These are phyloP conservation scores for Bipolaris gigantea DNA, from an alignment of 2,329 filamentous ascomycete species.

Conservation along the genomic window DNA sequence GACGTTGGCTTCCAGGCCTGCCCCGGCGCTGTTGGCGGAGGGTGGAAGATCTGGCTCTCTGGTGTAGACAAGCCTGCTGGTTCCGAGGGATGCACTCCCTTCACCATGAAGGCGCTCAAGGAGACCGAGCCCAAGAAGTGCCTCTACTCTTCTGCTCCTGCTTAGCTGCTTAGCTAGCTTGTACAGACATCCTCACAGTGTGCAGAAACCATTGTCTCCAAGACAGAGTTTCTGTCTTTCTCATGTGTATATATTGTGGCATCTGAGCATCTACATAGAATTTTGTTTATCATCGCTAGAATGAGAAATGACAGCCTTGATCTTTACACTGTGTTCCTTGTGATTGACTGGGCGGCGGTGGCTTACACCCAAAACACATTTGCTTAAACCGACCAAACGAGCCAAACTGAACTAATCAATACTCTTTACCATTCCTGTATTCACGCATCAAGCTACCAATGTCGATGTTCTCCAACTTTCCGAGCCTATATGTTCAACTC, in stretches of 20 bases:
- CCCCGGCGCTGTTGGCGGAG: constrained; percentile 50
- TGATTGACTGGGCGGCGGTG: neutral
- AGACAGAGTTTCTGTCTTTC: constrained; percentile 1
- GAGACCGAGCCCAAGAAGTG: constrained; percentile 9
- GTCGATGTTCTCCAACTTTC: neutral
- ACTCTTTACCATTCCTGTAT: neutral
- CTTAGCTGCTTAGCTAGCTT: constrained; percentile 3
- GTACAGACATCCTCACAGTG: neutral
- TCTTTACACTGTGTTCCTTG: neutral
- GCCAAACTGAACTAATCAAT: neutral
- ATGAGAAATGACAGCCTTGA: constrained; percentile 2
- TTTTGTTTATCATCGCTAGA: constrained; percentile 5
- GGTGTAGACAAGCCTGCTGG: constrained; percentile 26
- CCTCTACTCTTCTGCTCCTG: constrained; percentile 7
- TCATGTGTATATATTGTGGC: neutral
- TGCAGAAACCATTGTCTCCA: constrained; percentile 1
- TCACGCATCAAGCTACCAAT: neutral
- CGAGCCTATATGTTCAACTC: neutral
- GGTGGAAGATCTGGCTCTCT: constrained; percentile 38
- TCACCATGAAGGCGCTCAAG: constrained; percentile 10
- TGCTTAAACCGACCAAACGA: no score
- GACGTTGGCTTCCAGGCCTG: constrained; percentile 56
- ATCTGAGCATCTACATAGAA: constrained; percentile 6
- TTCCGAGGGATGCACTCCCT: constrained; percentile 4
- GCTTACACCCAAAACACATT: no score